These are phyloP conservation scores for Termitomyces sp. DNA, from an alignment of 768 basidiomycete genomes.

Conservation along the genomic window DNA sequence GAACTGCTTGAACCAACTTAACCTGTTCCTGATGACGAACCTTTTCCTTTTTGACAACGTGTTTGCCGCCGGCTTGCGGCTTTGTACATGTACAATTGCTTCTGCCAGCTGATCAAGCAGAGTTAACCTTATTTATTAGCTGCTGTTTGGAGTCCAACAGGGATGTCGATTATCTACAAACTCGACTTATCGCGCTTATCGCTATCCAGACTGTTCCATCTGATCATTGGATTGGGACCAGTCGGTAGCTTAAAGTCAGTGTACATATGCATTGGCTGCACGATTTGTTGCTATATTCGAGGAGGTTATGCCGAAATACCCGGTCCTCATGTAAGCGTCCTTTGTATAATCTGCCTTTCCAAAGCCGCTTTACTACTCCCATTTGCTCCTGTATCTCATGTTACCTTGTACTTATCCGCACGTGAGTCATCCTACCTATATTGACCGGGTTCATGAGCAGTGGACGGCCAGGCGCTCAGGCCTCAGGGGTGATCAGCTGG, in stretches of 20 bases:
- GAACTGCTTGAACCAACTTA: background rate
- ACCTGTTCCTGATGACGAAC: slow-evolving; percentile 1
- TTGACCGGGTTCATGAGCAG: background rate
- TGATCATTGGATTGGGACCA: background rate
- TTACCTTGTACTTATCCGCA: background rate
- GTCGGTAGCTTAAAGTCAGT: background rate
- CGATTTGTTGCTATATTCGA: slow-evolving; percentile 10
- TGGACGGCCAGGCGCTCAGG: background rate
- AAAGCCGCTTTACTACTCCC: slow-evolving; percentile 2
- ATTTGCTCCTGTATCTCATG: slow-evolving; percentile 10
- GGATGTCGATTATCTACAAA: background rate
- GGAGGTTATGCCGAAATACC: slow-evolving; percentile 3
- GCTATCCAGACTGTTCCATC: background rate
- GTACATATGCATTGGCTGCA: background rate
- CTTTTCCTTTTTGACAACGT: background rate
- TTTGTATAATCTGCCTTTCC: slow-evolving; percentile 11
- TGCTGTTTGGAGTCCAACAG: background rate
- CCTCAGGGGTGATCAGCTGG: slow-evolving; percentile 16
- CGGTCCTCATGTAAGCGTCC: slow-evolving; percentile 12
- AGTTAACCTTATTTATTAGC: background rate
- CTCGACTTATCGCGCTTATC: background rate
- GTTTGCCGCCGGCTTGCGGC: slow-evolving; percentile 9
- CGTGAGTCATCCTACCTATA: slow-evolving; percentile 1
- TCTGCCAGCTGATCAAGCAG: slow-evolving; percentile 4
- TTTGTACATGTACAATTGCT: background rate